Percentiles rank a stretch among this genome's conserved stretches.
Conservation (phyloP, 345 rosid species). For the Arabidopsis thaliana region TAIR10.1 NC_003074.8:10412001-10412500, state of each 20-base stretch:
- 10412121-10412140: background rate
- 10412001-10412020: background rate
- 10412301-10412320: background rate
- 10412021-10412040: background rate
- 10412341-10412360: background rate
- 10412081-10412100: background rate
- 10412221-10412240: background rate
- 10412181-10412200: constrained; percentile 1
- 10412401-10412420: background rate
- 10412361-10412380: background rate
- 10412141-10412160: background rate
- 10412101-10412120: background rate
- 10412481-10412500: constrained; percentile 20
- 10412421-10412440: background rate
- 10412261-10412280: background rate
- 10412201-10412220: background rate
- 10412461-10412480: constrained; percentile 6
- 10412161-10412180: background rate
- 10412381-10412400: background rate
- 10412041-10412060: background rate
- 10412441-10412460: background rate
- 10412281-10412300: background rate
- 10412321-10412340: background rate
- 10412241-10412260: constrained; percentile 4
- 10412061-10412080: background rate